These are phyloP conservation scores for Serendipita sp. DNA, from an alignment of 768 basidiomycete species.

Conservation along the genomic window DNA sequence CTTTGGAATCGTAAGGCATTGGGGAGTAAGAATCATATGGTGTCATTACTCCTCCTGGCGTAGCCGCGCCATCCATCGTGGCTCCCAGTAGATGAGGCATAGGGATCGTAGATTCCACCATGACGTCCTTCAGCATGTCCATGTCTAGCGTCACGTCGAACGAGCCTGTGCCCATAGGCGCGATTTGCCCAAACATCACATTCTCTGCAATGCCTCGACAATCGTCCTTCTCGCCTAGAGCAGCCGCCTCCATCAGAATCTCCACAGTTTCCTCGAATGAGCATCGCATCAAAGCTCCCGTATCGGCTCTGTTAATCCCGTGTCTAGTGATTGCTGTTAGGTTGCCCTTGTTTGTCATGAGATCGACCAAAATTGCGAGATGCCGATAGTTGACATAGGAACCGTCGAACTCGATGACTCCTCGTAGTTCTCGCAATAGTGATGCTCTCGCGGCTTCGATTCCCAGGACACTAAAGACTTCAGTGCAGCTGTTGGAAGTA, in stretches of 20 bases:
- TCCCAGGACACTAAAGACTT: slow-evolving; percentile 86
- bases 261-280: slow-evolving; percentile 99
- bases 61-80: slow-evolving; percentile 76
- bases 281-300: slow-evolving; percentile 96
- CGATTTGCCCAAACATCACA: slow-evolving; percentile 97
- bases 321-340: slow-evolving; percentile 99
- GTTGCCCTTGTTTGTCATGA: slow-evolving; percentile 91
- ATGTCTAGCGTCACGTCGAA: slow-evolving; percentile 95
- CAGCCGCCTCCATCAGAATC: slow-evolving; percentile 96
- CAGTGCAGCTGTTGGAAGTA: slow-evolving; percentile 93
- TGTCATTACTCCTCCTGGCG: slow-evolving; percentile 76
- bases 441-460: slow-evolving; percentile 94
- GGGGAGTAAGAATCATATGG: slow-evolving; percentile 91
- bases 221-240: slow-evolving; percentile 95
- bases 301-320: slow-evolving; percentile 97
- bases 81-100: slow-evolving; percentile 66
- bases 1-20: slow-evolving; percentile 48
- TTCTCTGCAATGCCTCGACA: slow-evolving; percentile 99
- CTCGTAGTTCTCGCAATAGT: slow-evolving; percentile 83
- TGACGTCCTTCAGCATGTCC: slow-evolving; percentile 96
- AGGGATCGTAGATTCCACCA: slow-evolving; percentile 87
- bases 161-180: slow-evolving; percentile 97
- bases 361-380: slow-evolving; percentile 86
- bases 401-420: slow-evolving; percentile 98
- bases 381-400: slow-evolving; percentile 99